These are phyloP conservation scores for Neoboletus subvelutipes DNA, from an alignment of 768 basidiomycete species.

Conservation along the genomic window DNA sequence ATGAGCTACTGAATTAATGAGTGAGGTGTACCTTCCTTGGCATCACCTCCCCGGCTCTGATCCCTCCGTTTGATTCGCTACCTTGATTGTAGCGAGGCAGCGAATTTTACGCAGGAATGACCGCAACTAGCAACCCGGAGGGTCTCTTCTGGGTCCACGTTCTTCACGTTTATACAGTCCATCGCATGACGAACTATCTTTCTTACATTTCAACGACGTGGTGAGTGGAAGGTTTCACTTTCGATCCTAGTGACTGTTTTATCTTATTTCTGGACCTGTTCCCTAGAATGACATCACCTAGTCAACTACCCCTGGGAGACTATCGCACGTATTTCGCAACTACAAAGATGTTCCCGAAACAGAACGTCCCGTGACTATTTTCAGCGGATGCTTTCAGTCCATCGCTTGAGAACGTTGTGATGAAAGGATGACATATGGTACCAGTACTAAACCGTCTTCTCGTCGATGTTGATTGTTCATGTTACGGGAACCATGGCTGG, in stretches of 20 bases:
- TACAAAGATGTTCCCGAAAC: conserved; percentile 2
- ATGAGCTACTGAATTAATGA: too few relatives aligned
- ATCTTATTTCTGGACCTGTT: background rate
- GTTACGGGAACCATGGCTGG: conserved; percentile 9
- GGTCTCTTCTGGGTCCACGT: too few relatives aligned
- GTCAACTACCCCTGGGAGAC: conserved; percentile 1
- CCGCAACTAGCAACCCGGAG: background rate
- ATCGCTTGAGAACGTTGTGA: conserved; percentile 6
- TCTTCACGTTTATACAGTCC: background rate
- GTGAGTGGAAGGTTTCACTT: conserved; percentile 6
- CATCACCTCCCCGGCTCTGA: background rate
- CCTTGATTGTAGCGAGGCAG: background rate
- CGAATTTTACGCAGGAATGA: background rate
- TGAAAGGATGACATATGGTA: conserved; percentile 7
- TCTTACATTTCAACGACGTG: conserved; percentile 8
- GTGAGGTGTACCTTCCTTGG: background rate
- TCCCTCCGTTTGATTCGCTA: background rate
- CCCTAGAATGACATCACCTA: conserved; percentile 10
- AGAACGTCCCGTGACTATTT: conserved; percentile 1
- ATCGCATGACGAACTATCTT: conserved; percentile 1
- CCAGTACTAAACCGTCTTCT: conserved; percentile 11
- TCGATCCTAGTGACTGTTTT: background rate
- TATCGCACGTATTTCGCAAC: conserved; percentile 1
- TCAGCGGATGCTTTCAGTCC: conserved; percentile 12
- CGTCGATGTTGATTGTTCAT: conserved; percentile 8